These are phyloP conservation scores for Musa troglodytarum DNA, from an alignment of 176 grass and related monocot species.

Conservation along the genomic window DNA sequence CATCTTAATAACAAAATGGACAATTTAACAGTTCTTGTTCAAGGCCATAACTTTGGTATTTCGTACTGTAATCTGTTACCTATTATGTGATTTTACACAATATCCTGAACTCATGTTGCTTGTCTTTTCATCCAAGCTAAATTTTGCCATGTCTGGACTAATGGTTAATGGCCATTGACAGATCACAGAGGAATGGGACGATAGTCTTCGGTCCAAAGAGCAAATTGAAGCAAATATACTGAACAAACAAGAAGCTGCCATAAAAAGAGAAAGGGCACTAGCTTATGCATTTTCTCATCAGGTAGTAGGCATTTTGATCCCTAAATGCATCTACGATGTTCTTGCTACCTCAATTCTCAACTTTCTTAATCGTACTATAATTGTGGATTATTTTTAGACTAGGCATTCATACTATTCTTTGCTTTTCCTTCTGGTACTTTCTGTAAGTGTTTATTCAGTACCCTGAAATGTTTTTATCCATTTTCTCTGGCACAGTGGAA, in stretches of 20 bases:
- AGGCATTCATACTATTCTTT: neutral
- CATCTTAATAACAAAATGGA: too few relatives aligned
- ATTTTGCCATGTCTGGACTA: neutral
- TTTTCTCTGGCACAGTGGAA: slow-evolving; percentile 50
- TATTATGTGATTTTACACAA: neutral
- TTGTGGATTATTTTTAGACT: neutral
- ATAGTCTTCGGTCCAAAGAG: slow-evolving; percentile 77
- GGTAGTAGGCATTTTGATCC: slow-evolving; percentile 26
- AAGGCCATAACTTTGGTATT: neutral
- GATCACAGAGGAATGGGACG: slow-evolving; percentile 74
- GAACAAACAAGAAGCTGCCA: slow-evolving; percentile 67
- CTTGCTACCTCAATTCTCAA: neutral
- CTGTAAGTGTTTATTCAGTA: neutral
- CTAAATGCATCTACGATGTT: neutral
- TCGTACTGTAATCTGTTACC: neutral
- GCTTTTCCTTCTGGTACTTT: neutral
- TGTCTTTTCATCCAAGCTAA: neutral
- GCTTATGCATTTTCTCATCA: slow-evolving; percentile 98
- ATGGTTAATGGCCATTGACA: slow-evolving; percentile 20
- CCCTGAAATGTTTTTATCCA: neutral
- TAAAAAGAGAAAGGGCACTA: slow-evolving; percentile 73
- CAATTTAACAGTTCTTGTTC: too few relatives aligned
- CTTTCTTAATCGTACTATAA: neutral
- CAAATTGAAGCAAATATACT: slow-evolving; percentile 49
- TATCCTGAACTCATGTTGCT: neutral